Conservation (phyloP, 1,284 basidiomycete species). For the Ustilago cynodontis region DNA sequence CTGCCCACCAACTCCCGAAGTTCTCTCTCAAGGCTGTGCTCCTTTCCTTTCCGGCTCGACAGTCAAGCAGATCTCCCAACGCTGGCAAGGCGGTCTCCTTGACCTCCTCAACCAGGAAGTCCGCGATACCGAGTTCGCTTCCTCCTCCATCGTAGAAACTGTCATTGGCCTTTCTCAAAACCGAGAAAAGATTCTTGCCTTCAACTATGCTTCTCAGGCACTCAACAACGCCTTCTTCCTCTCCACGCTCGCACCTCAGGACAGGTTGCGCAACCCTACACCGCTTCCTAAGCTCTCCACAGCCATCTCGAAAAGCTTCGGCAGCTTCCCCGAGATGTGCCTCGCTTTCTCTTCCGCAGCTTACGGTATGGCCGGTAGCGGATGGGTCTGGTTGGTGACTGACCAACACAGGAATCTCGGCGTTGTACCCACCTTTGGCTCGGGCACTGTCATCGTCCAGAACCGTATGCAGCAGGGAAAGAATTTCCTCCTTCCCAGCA, state of each 20-base stretch:
- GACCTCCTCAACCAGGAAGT: slow-evolving; percentile 68
- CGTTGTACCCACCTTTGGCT: slow-evolving; percentile 85
- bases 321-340: slow-evolving; percentile 79
- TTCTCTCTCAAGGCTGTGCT: slow-evolving; percentile 56
- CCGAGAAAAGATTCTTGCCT: slow-evolving; percentile 78
- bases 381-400: slow-evolving; percentile 88
- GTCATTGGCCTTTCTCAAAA: slow-evolving; percentile 79
- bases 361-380: slow-evolving; percentile 80
- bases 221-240: slow-evolving; percentile 97
- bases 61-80: slow-evolving; percentile 58
- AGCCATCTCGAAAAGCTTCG: slow-evolving; percentile 75
- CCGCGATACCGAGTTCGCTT: slow-evolving; percentile 75
- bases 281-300: slow-evolving; percentile 71
- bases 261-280: slow-evolving; percentile 36
- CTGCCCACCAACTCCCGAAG: slow-evolving; percentile 56
- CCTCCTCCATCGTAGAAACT: slow-evolving; percentile 79
- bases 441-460: slow-evolving; percentile 85
- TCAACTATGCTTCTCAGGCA: slow-evolving; percentile 91
- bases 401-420: slow-evolving; percentile 78
- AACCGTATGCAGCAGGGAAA: slow-evolving; percentile 57
- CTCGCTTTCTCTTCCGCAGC: slow-evolving; percentile 82
- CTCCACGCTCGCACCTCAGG: slow-evolving; percentile 74
- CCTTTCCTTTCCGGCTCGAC: slow-evolving; percentile 63
- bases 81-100: slow-evolving; percentile 65
- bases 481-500: slow-evolving; percentile 52